Percentiles rank a stretch among this genome's conserved stretches.
phyloP scores from a whole-genome alignment of 805 yeast genomes.

The Ogataea methylovora region DNA sequence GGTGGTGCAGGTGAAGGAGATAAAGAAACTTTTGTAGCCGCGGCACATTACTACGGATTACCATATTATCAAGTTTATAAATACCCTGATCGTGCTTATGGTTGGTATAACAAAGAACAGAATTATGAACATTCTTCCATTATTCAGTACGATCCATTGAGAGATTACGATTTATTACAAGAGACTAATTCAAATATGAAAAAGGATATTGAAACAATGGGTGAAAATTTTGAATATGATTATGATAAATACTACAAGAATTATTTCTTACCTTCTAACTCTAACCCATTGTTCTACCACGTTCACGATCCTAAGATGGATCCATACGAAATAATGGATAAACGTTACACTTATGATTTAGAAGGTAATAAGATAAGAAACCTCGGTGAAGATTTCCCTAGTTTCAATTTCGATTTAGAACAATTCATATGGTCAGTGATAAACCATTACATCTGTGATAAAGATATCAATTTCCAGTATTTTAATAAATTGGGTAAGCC shows the following conservation, averaged over 20 bases:
- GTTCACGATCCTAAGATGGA: slow-evolving; percentile 50
- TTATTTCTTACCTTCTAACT: slow-evolving; percentile 19
- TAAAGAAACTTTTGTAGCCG: slow-evolving; percentile 68
- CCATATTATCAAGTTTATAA: slow-evolving; percentile 49
- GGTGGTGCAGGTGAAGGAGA: slow-evolving; percentile 72
- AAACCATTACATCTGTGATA: slow-evolving; percentile 25
- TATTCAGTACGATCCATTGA: slow-evolving; percentile 27
- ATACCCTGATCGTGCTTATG: slow-evolving; percentile 24
- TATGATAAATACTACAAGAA: slow-evolving; percentile 20
- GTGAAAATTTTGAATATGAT: slow-evolving; percentile 16
- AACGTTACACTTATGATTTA: slow-evolving; percentile 19
- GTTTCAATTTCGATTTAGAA: slow-evolving; percentile 25
- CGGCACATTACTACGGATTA: slow-evolving; percentile 45
- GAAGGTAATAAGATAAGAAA: slow-evolving; percentile 24
- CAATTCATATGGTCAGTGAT: slow-evolving; percentile 25
- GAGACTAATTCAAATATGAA: slow-evolving; percentile 13
- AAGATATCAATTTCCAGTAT: slow-evolving; percentile 8
- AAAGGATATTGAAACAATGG: slow-evolving; percentile 14
- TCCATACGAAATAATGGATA: slow-evolving; percentile 33
- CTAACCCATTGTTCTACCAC: slow-evolving; percentile 31
- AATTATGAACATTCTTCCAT: slow-evolving; percentile 28
- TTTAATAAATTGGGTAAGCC: slow-evolving; percentile 8
- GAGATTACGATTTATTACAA: slow-evolving; percentile 21
- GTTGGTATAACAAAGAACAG: slow-evolving; percentile 23
- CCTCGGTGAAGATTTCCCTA: slow-evolving; percentile 27